Evolutionary conservation across 2,329 filamentous ascomycete genomes (phyloP).

Genomic region (Cladosporium velox): DNA sequence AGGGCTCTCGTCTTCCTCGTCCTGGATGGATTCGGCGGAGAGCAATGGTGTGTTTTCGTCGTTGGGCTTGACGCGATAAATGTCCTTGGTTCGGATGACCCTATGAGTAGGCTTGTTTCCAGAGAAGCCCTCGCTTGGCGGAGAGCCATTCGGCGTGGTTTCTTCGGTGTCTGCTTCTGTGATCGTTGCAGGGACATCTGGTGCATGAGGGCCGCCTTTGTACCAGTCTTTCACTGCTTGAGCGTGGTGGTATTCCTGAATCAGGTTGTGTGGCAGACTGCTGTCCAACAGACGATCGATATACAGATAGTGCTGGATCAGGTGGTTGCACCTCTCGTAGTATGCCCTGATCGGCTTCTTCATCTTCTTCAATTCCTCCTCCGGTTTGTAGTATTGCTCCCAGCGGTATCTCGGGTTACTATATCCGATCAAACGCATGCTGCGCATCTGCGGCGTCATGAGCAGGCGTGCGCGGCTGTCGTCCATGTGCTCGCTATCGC

Average conservation of each 20-base stretch:
- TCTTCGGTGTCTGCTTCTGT: constrained; percentile 66
- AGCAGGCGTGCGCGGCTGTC: constrained; percentile 46
- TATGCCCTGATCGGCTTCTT: constrained; percentile 76
- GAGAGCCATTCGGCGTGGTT: constrained; percentile 38
- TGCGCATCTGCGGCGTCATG: constrained; percentile 69
- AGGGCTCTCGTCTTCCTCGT: constrained; percentile 46
- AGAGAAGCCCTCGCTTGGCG: constrained; percentile 17
- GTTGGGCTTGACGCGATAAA: constrained; percentile 71
- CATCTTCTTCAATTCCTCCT: constrained; percentile 72
- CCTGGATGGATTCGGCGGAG: constrained; percentile 42
- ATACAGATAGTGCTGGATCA: constrained; percentile 90
- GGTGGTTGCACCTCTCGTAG: constrained; percentile 84
- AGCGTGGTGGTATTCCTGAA: constrained; percentile 81
- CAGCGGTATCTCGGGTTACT: constrained; percentile 84
- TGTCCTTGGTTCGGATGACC: constrained; percentile 77
- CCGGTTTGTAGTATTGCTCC: constrained; percentile 81
- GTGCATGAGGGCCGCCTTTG: constrained; percentile 15
- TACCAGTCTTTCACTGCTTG: constrained; percentile 27
- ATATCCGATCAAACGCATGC: constrained; percentile 84
- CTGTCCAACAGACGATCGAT: constrained; percentile 90
- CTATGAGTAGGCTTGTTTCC: constrained; percentile 40
- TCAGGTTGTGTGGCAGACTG: constrained; percentile 84
- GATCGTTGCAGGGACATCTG: constrained; percentile 71
- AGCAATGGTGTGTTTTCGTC: constrained; percentile 67
- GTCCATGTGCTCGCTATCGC: constrained; percentile 19